phyloP scores from a whole-genome alignment of 2,329 filamentous ascomycete species.

The Diaporthe vaccinii region DNA sequence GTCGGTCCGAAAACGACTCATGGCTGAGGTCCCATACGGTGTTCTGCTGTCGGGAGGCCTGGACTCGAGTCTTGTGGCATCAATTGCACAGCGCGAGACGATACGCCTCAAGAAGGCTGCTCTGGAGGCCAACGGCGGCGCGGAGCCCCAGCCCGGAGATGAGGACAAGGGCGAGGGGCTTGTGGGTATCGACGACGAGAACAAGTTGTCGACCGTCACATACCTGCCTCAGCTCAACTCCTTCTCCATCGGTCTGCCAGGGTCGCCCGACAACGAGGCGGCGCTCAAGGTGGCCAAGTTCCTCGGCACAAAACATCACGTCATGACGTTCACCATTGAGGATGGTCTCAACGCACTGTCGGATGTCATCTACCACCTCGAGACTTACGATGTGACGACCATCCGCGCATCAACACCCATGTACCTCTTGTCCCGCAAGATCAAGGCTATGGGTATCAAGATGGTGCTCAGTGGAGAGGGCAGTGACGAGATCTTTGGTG shows the following conservation, averaged over 20 bases:
- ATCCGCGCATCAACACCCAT: constrained; percentile 98
- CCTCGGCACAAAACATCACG: constrained; percentile 97
- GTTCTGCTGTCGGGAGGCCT: constrained; percentile 95
- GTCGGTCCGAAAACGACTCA: constrained; percentile 94
- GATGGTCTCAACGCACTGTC: constrained; percentile 96
- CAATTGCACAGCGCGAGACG: constrained; percentile 95
- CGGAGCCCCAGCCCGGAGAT: constrained; percentile 59
- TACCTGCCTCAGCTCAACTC: constrained; percentile 97
- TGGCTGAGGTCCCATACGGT: constrained; percentile 99
- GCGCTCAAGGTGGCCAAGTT: constrained; percentile 95
- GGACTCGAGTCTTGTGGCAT: constrained; percentile 94
- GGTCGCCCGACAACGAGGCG: constrained; percentile 91
- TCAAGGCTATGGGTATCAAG: constrained; percentile 99
- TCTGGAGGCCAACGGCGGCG: constrained; percentile 60
- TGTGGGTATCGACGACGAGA: constrained; percentile 94
- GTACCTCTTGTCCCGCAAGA: constrained; percentile 98
- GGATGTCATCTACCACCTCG: constrained; percentile 98
- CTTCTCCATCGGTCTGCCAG: constrained; percentile 97
- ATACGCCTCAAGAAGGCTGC: constrained; percentile 79
- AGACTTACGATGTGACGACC: constrained; percentile 98
- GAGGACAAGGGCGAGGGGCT: constrained; percentile 77
- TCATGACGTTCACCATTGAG: constrained; percentile 98
- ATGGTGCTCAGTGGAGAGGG: constrained; percentile 99
- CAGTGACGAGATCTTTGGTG: constrained; percentile 97
- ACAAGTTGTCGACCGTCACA: constrained; percentile 89